A percentile compares a stretch with the other conserved stretches of the same genome.
Conservation (phyloP, 208 protist species). For the Trichomonas tenax region DNA sequence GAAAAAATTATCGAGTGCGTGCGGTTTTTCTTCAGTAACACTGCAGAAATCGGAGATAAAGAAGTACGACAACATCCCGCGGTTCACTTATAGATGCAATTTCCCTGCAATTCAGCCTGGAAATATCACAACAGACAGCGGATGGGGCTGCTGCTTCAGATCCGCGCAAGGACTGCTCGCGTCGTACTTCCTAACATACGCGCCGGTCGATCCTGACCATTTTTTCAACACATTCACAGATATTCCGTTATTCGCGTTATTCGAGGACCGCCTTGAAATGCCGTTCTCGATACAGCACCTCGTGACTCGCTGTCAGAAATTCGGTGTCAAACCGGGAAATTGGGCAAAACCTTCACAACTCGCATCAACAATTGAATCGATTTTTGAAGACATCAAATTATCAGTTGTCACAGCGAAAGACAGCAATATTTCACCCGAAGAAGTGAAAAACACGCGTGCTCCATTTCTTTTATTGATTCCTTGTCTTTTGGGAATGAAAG, state of each 20-base stretch:
- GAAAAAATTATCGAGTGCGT: background rate
- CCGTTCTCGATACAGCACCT: background rate
- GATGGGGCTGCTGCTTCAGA: background rate
- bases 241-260: background rate
- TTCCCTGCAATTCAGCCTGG: background rate
- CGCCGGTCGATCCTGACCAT: background rate
- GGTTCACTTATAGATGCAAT: background rate
- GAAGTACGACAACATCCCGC: background rate
- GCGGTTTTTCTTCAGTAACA: background rate
- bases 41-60: background rate
- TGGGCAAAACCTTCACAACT: slow-evolving; percentile 4
- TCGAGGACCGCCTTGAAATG: background rate
- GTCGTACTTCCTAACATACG: background rate
- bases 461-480: background rate
- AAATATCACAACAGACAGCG: background rate
- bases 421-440: background rate
- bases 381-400: background rate
- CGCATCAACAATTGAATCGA: background rate
- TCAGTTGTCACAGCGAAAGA: background rate
- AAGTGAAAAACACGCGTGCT: background rate
- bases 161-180: background rate
- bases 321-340: background rate
- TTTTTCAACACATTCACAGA: background rate
- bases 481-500: background rate
- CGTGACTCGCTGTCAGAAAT: too few species aligned